Conservation (phyloP, 805 yeast genomes). For the Saccharomycopsis amapae region DNA sequence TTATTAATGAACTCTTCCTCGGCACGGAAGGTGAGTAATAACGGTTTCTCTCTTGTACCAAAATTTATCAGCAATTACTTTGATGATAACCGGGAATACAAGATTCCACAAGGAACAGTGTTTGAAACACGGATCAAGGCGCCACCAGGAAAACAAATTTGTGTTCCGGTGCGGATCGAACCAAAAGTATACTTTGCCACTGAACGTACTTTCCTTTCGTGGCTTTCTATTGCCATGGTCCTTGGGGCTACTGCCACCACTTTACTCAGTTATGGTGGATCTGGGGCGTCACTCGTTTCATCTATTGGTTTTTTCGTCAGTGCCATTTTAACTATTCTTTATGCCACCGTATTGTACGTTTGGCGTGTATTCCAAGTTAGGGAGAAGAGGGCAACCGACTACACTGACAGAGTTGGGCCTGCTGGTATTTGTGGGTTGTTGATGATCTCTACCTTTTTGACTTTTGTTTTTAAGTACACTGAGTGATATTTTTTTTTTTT, state of each 20-base stretch:
- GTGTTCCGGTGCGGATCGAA: constrained; percentile 93
- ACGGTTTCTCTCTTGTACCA: constrained; percentile 3
- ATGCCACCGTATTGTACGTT: constrained; percentile 67
- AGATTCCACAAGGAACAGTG: constrained; percentile 58
- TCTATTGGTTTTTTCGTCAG: constrained; percentile 81
- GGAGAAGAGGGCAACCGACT: constrained; percentile 71
- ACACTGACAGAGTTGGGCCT: constrained; percentile 87
- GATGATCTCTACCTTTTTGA: constrained; percentile 57
- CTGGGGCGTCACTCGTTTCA: constrained; percentile 63
- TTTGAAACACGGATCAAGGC: constrained; percentile 54
- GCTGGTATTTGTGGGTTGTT: constrained; percentile 70
- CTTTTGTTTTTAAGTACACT: constrained; percentile 45
- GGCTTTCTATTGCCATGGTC: constrained; percentile 88
- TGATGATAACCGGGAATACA: constrained; percentile 42
- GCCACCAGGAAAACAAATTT: constrained; percentile 83
- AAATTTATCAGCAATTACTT: constrained; percentile 38
- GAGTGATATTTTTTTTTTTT: neutral
- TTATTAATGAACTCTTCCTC: constrained; percentile 2
- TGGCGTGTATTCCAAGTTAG: constrained; percentile 82
- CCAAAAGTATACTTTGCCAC: constrained; percentile 99
- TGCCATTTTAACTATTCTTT: constrained; percentile 64
- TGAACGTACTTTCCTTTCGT: constrained; percentile 87
- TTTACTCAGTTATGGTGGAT: constrained; percentile 75
- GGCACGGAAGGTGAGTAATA: neutral
- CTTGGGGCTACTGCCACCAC: constrained; percentile 87